Base-by-base conservation (phyloP, 345 rosid genomes). In the Heritiera fomes region DNA sequence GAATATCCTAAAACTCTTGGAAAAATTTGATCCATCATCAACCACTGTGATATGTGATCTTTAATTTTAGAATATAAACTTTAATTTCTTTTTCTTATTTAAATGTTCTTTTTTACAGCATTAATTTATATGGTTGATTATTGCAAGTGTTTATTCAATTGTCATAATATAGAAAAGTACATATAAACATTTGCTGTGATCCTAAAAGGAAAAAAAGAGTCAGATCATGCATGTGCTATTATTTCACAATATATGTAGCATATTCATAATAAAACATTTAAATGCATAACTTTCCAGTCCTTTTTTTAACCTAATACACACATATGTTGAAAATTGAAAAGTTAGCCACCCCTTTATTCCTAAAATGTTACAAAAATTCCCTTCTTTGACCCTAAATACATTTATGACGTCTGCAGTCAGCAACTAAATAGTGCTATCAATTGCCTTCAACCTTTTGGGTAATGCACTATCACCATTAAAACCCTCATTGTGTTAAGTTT, bases 41-140 rank as follows among this genome's bases (percentile, higher is more conserved):
- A 73, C 49, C 63, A 66, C 8, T 61, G 62, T 58, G 23, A 74
- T 13, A 6, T 75, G 56, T 46, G 62, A 78, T 74, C 67, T 79
- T 43, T 56, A 52, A 73, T 63, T 34, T 66, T 71, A 34, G 72
- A 11, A 18, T 67, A 18, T 67, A 18, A 59, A 32, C 60, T 41
- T 34, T 34, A 34, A 34, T 34, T 55, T 9, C n/a, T 15, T 32
- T 45, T 75, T 46, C 13, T 71, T 11, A 71, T 45, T 68, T 72
- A 23, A 23, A 55, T 38, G 73, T 32, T 50, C 46, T 38, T 8
- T 62, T 50, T 17, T 67, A 64, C 32, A 73, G 20, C 56, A 34
- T 34, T 34, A 73, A 46, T 46, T 70, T 75, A 75, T 32, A 45
- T 45, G 55, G 55, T 45, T 55, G 50, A 11, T n/a, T 20, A 15